Base-by-base conservation (phyloP, 306 rosid species). In the Cucumis hystrix region DNA sequence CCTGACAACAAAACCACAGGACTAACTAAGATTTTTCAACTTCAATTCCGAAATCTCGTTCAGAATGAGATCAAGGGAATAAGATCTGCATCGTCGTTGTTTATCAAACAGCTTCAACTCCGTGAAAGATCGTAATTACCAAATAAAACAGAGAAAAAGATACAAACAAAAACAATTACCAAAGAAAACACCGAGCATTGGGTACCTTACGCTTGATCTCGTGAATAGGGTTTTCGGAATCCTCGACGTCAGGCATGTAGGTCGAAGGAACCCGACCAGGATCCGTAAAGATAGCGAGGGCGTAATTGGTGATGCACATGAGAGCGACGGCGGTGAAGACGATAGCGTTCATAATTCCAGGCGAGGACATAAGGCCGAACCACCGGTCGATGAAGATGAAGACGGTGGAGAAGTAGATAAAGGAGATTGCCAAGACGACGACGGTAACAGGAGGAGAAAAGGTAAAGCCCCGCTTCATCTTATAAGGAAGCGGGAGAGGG, bases 161-260 rank as follows among this genome's bases (percentile, higher is more conserved):
- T 40, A 51, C 61, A 45, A 49, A 11, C 18, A 68, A 20, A 1
- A 41, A 49, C 0, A 69, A 58, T 16, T 55, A 8, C 30, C 30
- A 20, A 16, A 76, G 18, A 20, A 5, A 5, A 79, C 18, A 60
- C 14, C 51, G 35, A 43, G 37, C 28, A 78, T 63, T 62, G 33
- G 18, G 77, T 78, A 92, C 98, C 98, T 95, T 95, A 81, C 99
- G 97, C 88, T 95, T 95, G 91, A 92, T 95, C 87, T 95, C 99
- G 61, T 95, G 99, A 23, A 92, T 74, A 56, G 96, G 92, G 80
- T 65, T 86, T 28, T 81, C 83, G 30, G 65, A 30, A 57, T 92
- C 97, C 78, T 95, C 97, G 10, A 92, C 79, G 79, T 95, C 97
- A 40, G 99, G 99, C 70, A 81, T 49, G 75, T 84, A 95, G 1